These are phyloP conservation scores for Fraxinus sp. DNA, from an alignment of 305 asterid genomes.

Conservation along the genomic window DNA sequence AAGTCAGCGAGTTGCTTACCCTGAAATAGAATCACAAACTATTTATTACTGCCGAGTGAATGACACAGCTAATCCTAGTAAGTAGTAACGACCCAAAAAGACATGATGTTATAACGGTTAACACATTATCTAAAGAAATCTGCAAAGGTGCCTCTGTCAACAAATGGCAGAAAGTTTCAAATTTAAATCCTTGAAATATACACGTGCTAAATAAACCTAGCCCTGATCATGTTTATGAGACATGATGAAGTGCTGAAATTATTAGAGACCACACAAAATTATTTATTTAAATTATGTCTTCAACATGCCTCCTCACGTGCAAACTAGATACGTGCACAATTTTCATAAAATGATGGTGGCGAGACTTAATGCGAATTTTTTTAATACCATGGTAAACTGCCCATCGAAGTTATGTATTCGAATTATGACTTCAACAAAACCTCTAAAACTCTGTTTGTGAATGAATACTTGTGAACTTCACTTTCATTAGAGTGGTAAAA, in stretches of 20 bases:
- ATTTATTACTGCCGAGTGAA: not conserved
- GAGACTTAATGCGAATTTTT: not conserved
- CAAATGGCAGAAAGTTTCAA: not conserved
- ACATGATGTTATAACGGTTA: not conserved
- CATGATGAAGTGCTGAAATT: not conserved
- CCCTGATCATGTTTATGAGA: not conserved
- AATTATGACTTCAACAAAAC: not conserved
- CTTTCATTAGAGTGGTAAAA: not conserved
- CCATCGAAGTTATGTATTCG: not conserved
- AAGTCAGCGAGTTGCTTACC: constrained; percentile 67
- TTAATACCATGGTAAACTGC: not conserved
- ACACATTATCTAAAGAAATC: not conserved
- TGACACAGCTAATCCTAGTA: not conserved
- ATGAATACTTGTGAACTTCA: not conserved
- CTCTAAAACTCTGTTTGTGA: not conserved
- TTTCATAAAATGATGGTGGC: not conserved
- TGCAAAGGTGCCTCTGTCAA: not conserved
- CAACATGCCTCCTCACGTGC: not conserved
- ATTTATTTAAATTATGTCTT: not conserved
- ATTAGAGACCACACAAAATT: not conserved
- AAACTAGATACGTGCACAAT: not conserved
- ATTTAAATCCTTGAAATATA: not conserved
- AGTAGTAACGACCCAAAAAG: not conserved
- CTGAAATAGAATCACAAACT: constrained; percentile 38
- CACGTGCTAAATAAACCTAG: not conserved